Conservation (phyloP, 177 flowering plant genomes). For the Vitis hybrid region DNA sequence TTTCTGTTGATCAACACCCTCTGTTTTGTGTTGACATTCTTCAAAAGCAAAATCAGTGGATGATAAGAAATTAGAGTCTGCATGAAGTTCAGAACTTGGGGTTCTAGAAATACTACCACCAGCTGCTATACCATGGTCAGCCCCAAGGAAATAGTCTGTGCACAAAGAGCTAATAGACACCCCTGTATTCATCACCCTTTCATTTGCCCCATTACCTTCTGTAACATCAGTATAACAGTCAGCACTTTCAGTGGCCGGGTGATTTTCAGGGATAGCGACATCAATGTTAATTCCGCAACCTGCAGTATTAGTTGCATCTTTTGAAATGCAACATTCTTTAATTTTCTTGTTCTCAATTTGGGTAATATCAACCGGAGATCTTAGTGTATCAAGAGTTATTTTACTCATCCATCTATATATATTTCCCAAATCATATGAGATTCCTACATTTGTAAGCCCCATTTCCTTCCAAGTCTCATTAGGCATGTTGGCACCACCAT, state of each 20-base stretch:
- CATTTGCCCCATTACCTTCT: conserved; percentile 13
- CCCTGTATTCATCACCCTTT: conserved; percentile 7
- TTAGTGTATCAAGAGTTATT: conserved; percentile 19
- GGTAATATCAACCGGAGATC: conserved; percentile 15
- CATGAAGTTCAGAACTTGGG: conserved; percentile 25
- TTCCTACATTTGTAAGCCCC: conserved; percentile 29
- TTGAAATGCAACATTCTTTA: conserved; percentile 14
- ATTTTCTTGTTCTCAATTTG: conserved; percentile 22
- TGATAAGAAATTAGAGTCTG: conserved; percentile 27
- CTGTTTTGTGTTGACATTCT: conserved; percentile 12
- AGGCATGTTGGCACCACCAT: conserved; percentile 9
- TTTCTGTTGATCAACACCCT: conserved; percentile 12
- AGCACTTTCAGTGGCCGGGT: conserved; percentile 2
- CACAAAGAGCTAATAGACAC: conserved; percentile 21
- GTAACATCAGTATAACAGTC: conserved; percentile 8
- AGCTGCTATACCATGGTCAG: conserved; percentile 14
- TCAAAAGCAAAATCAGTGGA: conserved; percentile 16
- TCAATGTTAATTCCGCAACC: conserved; percentile 11
- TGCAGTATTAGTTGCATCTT: background rate
- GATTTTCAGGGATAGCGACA: conserved; percentile 2
- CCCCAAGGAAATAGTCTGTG: conserved; percentile 28
- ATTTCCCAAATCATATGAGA: conserved; percentile 33
- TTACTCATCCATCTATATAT: conserved; percentile 49
- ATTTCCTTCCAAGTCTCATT: conserved; percentile 22
- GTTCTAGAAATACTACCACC: conserved; percentile 15